Base-by-base conservation (phyloP, 805 yeast species). In the Clavispora vitiphila region DNA sequence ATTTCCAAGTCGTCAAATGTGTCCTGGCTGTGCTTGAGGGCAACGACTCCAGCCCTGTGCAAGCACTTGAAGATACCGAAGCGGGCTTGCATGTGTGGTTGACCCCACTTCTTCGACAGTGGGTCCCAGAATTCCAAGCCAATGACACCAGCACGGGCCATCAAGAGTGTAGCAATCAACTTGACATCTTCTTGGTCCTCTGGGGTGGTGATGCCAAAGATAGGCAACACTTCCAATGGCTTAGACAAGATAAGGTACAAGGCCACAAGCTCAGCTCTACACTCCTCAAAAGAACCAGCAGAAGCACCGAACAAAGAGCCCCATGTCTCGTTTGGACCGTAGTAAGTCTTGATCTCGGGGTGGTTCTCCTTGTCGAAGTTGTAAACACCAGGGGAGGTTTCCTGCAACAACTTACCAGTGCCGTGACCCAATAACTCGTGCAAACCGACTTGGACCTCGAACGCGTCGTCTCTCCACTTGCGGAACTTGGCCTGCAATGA, bases 351-450 rank as follows among this genome's bases (percentile, higher is more conserved):
- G 31, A 83, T 75, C 9, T 88, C 85, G 9, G 90, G 89, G 39
- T 88, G 85, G 41, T 71, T 71, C 11, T 60, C 58, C 38, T 63
- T 68, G 62, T 87, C 89, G 56, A 86, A 88, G 62, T 88, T 88
- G 72, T 74, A 88, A 19, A 67, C 61, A 9, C 84, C 84, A 37
- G 78, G 78, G 14, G 72, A 72, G 4, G 69, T 65, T 44, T 69
- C 72, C 47, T 74, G 74, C 51, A 88, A 67, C 44, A 88, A 70
- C 62, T 87, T 88, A 38, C 96, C 96, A 4, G 93, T 78, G 31
- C 96, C 96, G 58, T 88, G 96, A 12, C 96, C 96, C 48, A 88
- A 72, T 49, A 88, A 71, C 64, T 88, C 96, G 64, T 88, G 96
- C 54, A 88, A 83, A 41, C 96, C 96, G 38, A 88, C 96, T 65